phyloP scores from a whole-genome alignment of 805 yeast genomes.

The Metschnikowia reukaufii region DNA sequence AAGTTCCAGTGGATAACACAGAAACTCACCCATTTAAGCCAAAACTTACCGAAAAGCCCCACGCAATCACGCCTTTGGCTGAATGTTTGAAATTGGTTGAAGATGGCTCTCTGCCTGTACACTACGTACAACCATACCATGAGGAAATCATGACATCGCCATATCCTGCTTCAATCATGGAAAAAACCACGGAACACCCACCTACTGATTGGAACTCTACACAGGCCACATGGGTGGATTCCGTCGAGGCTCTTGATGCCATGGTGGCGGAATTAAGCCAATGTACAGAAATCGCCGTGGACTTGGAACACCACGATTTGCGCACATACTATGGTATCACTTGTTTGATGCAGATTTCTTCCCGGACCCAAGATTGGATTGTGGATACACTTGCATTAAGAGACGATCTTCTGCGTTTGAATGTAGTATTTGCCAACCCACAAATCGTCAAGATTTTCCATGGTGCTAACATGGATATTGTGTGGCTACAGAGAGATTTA shows the following conservation, averaged over 20 bases:
- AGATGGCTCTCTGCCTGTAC: constrained; percentile 6
- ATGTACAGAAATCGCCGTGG: constrained; percentile 77
- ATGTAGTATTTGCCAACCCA: constrained; percentile 80
- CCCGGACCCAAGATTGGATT: constrained; percentile 77
- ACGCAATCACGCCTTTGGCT: constrained; percentile 58
- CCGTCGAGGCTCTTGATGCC: constrained; percentile 45
- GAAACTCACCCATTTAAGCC: constrained; percentile 78
- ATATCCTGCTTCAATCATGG: constrained; percentile 61
- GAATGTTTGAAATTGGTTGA: constrained; percentile 36
- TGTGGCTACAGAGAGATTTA: constrained; percentile 94
- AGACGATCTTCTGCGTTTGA: constrained; percentile 65
- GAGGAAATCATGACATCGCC: constrained; percentile 68
- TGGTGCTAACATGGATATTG: constrained; percentile 95
- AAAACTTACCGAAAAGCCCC: constrained; percentile 66
- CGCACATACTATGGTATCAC: constrained; percentile 89
- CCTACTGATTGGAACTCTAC: constrained; percentile 65
- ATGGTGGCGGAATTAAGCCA: constrained; percentile 56
- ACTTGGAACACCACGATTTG: constrained; percentile 93
- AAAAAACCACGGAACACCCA: constrained; percentile 42
- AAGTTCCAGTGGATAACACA: constrained; percentile 60
- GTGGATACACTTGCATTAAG: constrained; percentile 81
- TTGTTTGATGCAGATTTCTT: constrained; percentile 89
- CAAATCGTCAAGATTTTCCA: constrained; percentile 82
- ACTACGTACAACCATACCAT: constrained; percentile 75
- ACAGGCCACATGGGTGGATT: constrained; percentile 71